Base-by-base conservation (phyloP, 2,329 filamentous ascomycete genomes). In the Phyllachora maydis region DNA sequence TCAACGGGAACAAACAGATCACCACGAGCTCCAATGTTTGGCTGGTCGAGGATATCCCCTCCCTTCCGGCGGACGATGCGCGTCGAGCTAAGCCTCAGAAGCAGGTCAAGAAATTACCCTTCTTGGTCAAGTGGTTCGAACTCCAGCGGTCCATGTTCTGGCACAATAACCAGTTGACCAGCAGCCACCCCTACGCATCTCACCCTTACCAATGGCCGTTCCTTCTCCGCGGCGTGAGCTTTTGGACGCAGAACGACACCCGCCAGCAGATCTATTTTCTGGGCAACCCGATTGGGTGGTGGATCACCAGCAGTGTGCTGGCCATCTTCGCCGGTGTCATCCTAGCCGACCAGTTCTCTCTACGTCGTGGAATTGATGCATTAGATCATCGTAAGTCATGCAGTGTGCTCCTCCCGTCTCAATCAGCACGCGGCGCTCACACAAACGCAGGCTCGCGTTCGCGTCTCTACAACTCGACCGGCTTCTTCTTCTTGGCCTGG, bases 401-500 rank as follows among this genome's bases (percentile, higher is more conserved):
- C 19, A n/a, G n/a, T 11, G 14, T 11, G 18, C 9, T 22, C 18
- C 20, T 15, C 8, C 15, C 4, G 19, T 9, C 8, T 14, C 13
- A 18, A 11, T 5, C 4, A 18, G 12, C 10, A 22, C 8, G 11
- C 6, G 18, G 18, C 29, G 26, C 43, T 54, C 41, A 56, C 40
- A 22, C 20, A 30, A 5, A 22, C 29, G 23, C 42, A 75, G 82
- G 82, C 34, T 82, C 88, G 15, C 83, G 88, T 34, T 83, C 78
- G 13, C 82, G 83, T 32, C 64, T 98, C 23, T 98, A 98, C 55
- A 95, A 95, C 60, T 93, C 82, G 26, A 95, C 88, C 1, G 88
- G 88, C 13, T 98, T 98, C 65, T 90, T 98, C 59, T 95, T 93
- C 68, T 66, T 98, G 27, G 81, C 82, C 26, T 98, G 88, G 88